Evolutionary conservation across 2,329 filamentous ascomycete species (phyloP).

Genomic region (Penicillium sp.): DNA sequence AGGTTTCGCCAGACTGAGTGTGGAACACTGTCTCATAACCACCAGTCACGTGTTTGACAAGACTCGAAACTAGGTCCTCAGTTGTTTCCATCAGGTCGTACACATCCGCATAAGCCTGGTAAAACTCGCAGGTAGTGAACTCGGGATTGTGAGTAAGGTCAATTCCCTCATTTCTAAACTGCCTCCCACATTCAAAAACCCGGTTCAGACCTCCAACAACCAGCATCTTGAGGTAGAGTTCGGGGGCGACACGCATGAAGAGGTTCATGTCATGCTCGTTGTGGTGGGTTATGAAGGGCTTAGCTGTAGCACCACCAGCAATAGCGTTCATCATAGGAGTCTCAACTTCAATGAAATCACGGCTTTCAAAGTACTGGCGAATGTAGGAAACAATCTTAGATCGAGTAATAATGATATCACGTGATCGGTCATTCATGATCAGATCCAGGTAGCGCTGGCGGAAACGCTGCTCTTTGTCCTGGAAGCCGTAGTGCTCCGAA

Average conservation of each 20-base stretch:
- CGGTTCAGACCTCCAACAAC: conserved; percentile 70
- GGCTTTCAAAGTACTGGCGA: conserved; percentile 80
- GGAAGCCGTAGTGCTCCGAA: conserved; percentile 83
- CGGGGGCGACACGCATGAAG: conserved; percentile 91
- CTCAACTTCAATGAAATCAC: conserved; percentile 90
- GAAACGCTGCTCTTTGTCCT: conserved; percentile 90
- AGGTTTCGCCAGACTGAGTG: conserved; percentile 79
- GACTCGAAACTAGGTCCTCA: conserved; percentile 84
- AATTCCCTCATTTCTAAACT: conserved; percentile 91
- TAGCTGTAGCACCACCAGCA: conserved; percentile 90
- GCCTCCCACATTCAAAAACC: conserved; percentile 72
- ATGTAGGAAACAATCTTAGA: conserved; percentile 87
- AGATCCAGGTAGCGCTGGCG: conserved; percentile 92
- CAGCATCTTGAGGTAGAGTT: conserved; percentile 94
- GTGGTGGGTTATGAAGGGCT: conserved; percentile 92
- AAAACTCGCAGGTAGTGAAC: conserved; percentile 97
- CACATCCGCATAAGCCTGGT: conserved; percentile 88
- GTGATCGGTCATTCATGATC: conserved; percentile 89
- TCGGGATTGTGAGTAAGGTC: conserved; percentile 97
- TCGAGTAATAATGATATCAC: conserved; percentile 79
- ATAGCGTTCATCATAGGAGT: conserved; percentile 98
- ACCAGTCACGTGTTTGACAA: conserved; percentile 87
- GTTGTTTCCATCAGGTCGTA: conserved; percentile 89
- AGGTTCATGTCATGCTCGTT: conserved; percentile 95
- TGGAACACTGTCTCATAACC: conserved; percentile 81